Conservation (phyloP, 495 filamentous ascomycete genomes). For the Aspergillus affinis region DNA sequence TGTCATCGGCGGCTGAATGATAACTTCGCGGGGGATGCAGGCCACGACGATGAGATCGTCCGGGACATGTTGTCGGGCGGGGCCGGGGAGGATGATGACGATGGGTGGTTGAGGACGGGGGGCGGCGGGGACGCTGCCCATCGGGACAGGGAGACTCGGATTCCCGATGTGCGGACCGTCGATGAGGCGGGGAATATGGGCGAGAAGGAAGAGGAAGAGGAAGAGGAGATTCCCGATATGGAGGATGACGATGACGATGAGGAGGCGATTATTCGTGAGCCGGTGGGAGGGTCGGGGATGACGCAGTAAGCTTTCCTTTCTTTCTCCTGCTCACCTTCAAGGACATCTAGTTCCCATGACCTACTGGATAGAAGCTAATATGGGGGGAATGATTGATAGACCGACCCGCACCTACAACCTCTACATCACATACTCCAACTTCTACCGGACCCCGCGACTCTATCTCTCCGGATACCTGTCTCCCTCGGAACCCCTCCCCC, state of each 20-base stretch:
- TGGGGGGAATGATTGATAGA: conserved; percentile 40
- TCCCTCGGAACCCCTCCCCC: conserved; percentile 80
- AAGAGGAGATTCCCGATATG: conserved; percentile 95
- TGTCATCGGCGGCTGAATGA: conserved; percentile 90
- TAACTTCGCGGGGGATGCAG: conserved; percentile 85
- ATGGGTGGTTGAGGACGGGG: conserved; percentile 90
- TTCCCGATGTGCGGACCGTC: conserved; percentile 78
- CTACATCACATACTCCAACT: conserved; percentile 96
- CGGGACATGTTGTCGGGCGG: conserved; percentile 67
- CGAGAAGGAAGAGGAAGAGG: conserved; percentile 69
- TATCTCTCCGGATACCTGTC: conserved; percentile 89
- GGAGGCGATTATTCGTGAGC: conserved; percentile 91
- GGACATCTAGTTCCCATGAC: neutral
- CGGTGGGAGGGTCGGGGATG: conserved; percentile 52
- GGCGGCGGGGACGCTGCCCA: conserved; percentile 54
- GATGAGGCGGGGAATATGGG: conserved; percentile 76
- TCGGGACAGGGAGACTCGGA: conserved; percentile 62
- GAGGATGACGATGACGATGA: conserved; percentile 97
- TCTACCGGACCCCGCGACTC: conserved; percentile 93
- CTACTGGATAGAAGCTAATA: conserved; percentile 3
- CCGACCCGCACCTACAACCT: conserved; percentile 89
- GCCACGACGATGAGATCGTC: conserved; percentile 79
- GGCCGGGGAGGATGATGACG: conserved; percentile 64
- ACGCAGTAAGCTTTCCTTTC: conserved; percentile 60
- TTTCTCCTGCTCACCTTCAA: no score